Conservation (phyloP, 2,329 filamentous ascomycete species). For the Diaporthe batatas region DNA sequence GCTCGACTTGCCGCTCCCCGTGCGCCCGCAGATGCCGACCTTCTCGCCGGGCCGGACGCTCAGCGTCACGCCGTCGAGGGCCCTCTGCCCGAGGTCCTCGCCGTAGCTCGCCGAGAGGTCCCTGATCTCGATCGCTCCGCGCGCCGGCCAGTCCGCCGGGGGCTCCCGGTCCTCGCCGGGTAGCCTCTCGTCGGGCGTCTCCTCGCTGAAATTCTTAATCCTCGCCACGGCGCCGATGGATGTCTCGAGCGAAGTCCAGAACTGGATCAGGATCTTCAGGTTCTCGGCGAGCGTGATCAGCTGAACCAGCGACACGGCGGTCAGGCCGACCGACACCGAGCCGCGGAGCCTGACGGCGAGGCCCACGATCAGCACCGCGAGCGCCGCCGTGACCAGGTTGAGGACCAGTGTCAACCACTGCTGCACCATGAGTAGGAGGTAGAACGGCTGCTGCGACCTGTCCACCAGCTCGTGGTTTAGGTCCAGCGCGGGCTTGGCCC, state of each 20-base stretch:
- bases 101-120: constrained; percentile 49
- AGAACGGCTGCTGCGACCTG: constrained; percentile 51
- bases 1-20: constrained; percentile 50
- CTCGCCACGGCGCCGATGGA: constrained; percentile 52
- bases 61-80: constrained; percentile 48
- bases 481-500: constrained; percentile 53
- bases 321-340: constrained; percentile 52
- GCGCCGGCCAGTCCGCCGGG: constrained; percentile 50
- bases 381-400: constrained; percentile 49
- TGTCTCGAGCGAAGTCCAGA: constrained; percentile 48
- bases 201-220: constrained; percentile 48
- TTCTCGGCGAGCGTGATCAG: constrained; percentile 43
- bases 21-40: constrained; percentile 54
- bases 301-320: constrained; percentile 46
- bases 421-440: constrained; percentile 51
- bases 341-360: constrained; percentile 48
- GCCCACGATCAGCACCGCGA: constrained; percentile 50
- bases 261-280: constrained; percentile 48
- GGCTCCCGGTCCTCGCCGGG: constrained; percentile 44
- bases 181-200: constrained; percentile 48
- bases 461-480: constrained; percentile 51
- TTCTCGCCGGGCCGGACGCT: constrained; percentile 50
- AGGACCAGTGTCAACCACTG: constrained; percentile 53
- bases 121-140: constrained; percentile 50
- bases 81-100: constrained; percentile 41